Percentiles rank a stretch among this genome's conserved stretches.
These are phyloP conservation scores for Mortierella antarctica DNA, from an alignment of 192 early-diverging fungal genomes.

Conservation along the genomic window DNA sequence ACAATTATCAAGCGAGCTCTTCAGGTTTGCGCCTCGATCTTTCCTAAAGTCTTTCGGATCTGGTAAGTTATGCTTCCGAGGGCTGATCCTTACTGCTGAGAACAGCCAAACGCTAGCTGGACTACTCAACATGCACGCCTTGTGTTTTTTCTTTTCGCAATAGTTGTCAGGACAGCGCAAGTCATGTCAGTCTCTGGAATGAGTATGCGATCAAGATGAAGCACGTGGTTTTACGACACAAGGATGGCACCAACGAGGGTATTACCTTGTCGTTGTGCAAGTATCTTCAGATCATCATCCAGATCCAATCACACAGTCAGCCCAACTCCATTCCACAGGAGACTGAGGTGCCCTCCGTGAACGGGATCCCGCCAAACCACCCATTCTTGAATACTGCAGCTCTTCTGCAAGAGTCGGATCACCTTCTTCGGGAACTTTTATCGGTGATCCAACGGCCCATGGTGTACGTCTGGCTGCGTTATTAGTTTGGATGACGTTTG, in stretches of 20 bases:
- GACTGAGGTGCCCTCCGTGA: slow-evolving; percentile 27
- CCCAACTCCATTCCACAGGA: slow-evolving; percentile 22
- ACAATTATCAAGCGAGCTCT: slow-evolving; percentile 22
- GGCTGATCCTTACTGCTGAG: background rate
- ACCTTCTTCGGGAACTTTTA: slow-evolving; percentile 32
- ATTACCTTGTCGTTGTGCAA: slow-evolving; percentile 29
- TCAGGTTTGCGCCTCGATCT: slow-evolving; percentile 41
- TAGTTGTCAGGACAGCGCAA: slow-evolving; percentile 31
- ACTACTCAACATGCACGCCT: background rate
- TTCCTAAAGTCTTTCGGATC: slow-evolving; percentile 32
- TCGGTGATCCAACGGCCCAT: slow-evolving; percentile 25
- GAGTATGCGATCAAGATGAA: slow-evolving; percentile 47
- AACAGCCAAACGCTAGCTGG: background rate
- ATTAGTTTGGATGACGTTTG: too few relatives aligned
- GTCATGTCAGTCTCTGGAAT: slow-evolving; percentile 25
- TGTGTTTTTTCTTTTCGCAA: background rate
- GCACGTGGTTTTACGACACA: slow-evolving; percentile 17
- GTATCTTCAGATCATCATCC: slow-evolving; percentile 38
- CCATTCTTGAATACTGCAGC: slow-evolving; percentile 25
- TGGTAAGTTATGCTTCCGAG: slow-evolving; percentile 6
- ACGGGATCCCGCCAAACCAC: slow-evolving; percentile 26
- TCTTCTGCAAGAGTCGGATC: slow-evolving; percentile 35
- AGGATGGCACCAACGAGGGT: slow-evolving; percentile 20
- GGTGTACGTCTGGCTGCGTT: slow-evolving; percentile 13
- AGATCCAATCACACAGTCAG: slow-evolving; percentile 40